These are phyloP conservation scores for Zygnema circumcarinatum DNA, from an alignment of 139 green algal species.

Conservation along the genomic window DNA sequence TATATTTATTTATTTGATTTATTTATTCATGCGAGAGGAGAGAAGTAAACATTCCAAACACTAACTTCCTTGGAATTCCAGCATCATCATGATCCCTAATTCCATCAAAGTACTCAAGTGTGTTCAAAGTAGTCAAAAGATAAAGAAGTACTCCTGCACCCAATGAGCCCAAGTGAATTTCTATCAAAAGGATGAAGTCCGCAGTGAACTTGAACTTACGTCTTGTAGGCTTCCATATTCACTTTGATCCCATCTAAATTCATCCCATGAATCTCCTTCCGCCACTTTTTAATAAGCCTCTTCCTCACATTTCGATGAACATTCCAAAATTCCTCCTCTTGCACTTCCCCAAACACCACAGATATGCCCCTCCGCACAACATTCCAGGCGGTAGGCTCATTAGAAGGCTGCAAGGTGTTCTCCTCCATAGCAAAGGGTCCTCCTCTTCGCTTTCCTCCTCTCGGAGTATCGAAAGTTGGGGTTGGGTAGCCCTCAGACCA, in stretches of 20 bases:
- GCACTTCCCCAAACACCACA: no score
- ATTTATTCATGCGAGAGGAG: no score
- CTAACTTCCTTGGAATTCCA: no score
- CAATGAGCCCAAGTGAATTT: not conserved
- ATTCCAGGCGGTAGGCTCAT: no score
- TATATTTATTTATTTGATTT: no score
- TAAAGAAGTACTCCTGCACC: not conserved
- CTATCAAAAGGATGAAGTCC: not conserved
- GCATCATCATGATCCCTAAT: no score
- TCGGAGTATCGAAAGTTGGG: not conserved
- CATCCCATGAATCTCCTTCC: not conserved
- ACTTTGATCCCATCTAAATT: slow-evolving; percentile 51
- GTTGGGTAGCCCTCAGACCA: not conserved
- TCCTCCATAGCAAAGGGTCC: no score
- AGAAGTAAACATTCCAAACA: no score
- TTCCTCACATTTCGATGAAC: not conserved
- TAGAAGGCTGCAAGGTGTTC: no score
- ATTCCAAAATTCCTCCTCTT: not conserved
- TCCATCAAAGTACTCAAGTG: no score
- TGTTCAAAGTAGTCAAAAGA: not conserved
- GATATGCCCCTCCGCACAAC: no score
- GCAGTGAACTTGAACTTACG: slow-evolving; percentile 19
- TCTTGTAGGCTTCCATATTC: not conserved
- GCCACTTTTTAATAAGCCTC: not conserved
- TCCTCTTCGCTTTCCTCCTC: not conserved